Percentiles rank a stretch among this genome's conserved stretches.
phyloP scores from a whole-genome alignment of 768 basidiomycete genomes.

The Lentinula detonsa region DNA sequence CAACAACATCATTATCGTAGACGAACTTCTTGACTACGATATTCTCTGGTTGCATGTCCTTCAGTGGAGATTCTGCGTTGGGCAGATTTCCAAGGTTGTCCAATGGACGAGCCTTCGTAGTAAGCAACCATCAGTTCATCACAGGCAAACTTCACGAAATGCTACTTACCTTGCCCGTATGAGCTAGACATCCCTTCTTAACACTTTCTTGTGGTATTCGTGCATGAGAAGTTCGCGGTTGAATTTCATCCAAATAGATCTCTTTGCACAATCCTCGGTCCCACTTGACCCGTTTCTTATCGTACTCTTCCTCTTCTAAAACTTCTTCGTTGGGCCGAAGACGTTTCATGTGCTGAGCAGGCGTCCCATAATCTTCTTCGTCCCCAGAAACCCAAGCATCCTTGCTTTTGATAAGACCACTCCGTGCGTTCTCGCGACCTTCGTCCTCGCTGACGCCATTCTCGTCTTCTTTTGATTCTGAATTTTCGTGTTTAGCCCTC shows the following conservation, averaged over 20 bases:
- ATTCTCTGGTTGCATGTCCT: conserved; percentile 56
- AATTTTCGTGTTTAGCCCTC: conserved; percentile 39
- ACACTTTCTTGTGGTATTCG: conserved; percentile 33
- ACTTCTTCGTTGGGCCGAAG: conserved; percentile 30
- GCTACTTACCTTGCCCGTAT: conserved; percentile 54
- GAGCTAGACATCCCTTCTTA: conserved; percentile 63
- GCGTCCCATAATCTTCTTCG: conserved; percentile 75
- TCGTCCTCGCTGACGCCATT: conserved; percentile 15
- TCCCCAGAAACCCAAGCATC: conserved; percentile 73
- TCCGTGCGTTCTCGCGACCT: conserved; percentile 10
- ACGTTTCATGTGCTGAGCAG: conserved; percentile 40
- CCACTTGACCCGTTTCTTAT: conserved; percentile 70
- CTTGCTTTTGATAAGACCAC: conserved; percentile 12
- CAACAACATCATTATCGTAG: conserved; percentile 65
- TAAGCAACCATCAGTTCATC: not conserved
- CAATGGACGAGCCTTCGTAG: conserved; percentile 45
- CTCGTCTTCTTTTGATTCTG: conserved; percentile 24
- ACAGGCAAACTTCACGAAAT: not conserved
- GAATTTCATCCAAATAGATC: conserved; percentile 58
- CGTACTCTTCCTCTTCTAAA: conserved; percentile 22
- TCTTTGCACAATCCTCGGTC: conserved; percentile 59
- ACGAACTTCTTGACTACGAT: conserved; percentile 74
- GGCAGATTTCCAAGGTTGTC: conserved; percentile 71
- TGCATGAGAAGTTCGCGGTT: conserved; percentile 39
- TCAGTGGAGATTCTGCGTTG: conserved; percentile 47